phyloP scores from a whole-genome alignment of 2,329 filamentous ascomycete species.

The Aspergillus sp. region DNA sequence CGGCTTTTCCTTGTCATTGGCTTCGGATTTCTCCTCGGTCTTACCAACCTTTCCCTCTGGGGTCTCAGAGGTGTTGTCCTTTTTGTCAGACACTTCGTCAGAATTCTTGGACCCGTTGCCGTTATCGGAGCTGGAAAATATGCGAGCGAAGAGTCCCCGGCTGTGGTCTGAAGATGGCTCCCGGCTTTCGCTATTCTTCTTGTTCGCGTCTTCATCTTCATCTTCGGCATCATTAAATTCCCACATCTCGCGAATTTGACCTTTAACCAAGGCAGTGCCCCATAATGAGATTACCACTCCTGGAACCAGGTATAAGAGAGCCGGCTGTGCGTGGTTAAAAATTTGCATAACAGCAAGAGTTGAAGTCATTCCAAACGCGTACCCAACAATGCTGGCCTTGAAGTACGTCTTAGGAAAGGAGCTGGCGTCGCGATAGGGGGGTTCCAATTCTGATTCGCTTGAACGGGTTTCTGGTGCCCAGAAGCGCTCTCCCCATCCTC shows the following conservation, averaged over 20 bases:
- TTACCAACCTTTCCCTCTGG: background rate
- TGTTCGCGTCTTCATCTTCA: constrained; percentile 26
- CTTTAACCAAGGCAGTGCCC: constrained; percentile 68
- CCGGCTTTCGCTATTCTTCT: constrained; percentile 8
- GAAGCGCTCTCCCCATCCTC: constrained; percentile 79
- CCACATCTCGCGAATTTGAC: constrained; percentile 77
- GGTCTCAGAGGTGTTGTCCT: background rate
- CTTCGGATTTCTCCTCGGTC: constrained; percentile 5
- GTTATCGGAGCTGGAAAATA: constrained; percentile 26
- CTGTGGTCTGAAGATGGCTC: constrained; percentile 4
- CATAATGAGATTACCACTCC: constrained; percentile 75
- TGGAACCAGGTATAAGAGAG: constrained; percentile 88
- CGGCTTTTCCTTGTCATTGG: constrained; percentile 22
- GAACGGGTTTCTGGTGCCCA: constrained; percentile 59
- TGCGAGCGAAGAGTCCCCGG: constrained; percentile 26
- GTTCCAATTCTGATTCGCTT: constrained; percentile 30
- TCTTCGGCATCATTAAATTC: constrained; percentile 69
- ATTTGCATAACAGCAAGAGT: constrained; percentile 76
- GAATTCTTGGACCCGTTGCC: background rate
- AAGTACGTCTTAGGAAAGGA: constrained; percentile 85
- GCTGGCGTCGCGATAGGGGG: constrained; percentile 39
- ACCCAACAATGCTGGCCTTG: constrained; percentile 71
- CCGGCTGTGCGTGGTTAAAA: constrained; percentile 81
- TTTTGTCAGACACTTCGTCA: constrained; percentile 1
- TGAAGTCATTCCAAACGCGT: constrained; percentile 71